A percentile compares a stretch with the other conserved stretches of the same genome.
These are phyloP conservation scores for Tetrahymena thermophila DNA, from an alignment of 73 alveolate species.

Conservation along the genomic window DNA sequence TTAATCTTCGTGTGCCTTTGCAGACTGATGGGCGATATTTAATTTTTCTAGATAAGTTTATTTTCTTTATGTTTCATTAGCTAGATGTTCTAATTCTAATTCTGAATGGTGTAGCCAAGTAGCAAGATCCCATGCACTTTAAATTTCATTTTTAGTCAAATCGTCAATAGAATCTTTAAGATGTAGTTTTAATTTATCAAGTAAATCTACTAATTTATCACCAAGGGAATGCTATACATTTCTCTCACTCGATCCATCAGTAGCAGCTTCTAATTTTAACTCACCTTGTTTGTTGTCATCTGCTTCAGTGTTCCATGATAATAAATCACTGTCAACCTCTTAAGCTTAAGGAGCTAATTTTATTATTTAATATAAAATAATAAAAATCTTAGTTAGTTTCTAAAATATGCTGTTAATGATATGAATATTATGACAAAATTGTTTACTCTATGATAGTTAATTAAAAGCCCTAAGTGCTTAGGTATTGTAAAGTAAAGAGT, in stretches of 20 bases:
- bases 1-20: background rate
- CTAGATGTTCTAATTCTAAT: background rate
- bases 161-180: background rate
- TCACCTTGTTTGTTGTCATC: background rate
- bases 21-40: background rate
- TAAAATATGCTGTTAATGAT: too few relatives aligned
- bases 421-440: too few relatives aligned
- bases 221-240: background rate
- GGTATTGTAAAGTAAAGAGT: background rate
- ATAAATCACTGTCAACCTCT: background rate
- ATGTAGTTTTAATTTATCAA: background rate
- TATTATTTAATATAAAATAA: background rate
- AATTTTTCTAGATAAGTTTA: background rate
- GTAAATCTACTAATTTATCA: background rate
- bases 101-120: background rate
- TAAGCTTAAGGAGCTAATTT: background rate
- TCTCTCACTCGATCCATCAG: background rate
- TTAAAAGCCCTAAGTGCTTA: background rate
- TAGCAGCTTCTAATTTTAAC: background rate
- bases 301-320: background rate
- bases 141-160: background rate
- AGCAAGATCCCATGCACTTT: background rate
- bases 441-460: background rate
- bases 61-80: background rate
- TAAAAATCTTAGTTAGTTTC: too few relatives aligned